Conservation (phyloP, 106 monocot species). For the Dioscorea zingiberensis region DNA sequence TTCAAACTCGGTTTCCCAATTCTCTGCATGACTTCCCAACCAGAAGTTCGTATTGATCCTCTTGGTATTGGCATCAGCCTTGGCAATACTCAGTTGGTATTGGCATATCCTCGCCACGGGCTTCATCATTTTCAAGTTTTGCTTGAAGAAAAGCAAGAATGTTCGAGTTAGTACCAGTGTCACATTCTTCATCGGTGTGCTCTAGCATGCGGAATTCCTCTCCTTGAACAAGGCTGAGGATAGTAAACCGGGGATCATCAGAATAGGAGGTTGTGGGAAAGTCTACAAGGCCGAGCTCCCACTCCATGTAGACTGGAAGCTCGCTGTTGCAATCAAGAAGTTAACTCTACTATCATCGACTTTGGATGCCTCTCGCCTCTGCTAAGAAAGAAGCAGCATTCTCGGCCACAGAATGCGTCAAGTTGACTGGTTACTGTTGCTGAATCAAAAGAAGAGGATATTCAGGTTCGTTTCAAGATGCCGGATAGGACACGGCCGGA, state of each 20-base stretch:
- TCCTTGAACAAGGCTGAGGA: not conserved
- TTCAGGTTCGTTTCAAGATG: too few species aligned
- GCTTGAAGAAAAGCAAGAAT: not conserved
- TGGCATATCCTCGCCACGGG: not conserved
- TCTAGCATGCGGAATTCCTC: not conserved
- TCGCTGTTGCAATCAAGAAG: conserved; percentile 39
- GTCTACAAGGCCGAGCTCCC: conserved; percentile 35
- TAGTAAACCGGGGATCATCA: conserved; percentile 25
- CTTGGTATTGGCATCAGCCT: not conserved
- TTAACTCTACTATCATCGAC: conserved; percentile 11
- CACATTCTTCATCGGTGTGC: not conserved
- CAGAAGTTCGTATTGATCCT: not conserved
- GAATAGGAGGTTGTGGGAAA: conserved; percentile 44
- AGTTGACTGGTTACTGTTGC: too few species aligned
- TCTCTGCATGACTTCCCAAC: too few species aligned
- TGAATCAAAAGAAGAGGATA: too few species aligned
- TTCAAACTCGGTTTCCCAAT: too few species aligned
- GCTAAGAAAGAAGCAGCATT: conserved; percentile 13
- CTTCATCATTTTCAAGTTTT: not conserved
- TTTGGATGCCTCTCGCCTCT: conserved; percentile 1
- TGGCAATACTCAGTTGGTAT: too few species aligned
- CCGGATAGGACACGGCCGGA: too few species aligned
- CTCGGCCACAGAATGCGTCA: conserved; percentile 25
- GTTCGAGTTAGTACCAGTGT: not conserved
- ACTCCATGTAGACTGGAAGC: not conserved